Base-by-base conservation (phyloP, 305 asterid genomes). In the Andrographis paniculata region DNA sequence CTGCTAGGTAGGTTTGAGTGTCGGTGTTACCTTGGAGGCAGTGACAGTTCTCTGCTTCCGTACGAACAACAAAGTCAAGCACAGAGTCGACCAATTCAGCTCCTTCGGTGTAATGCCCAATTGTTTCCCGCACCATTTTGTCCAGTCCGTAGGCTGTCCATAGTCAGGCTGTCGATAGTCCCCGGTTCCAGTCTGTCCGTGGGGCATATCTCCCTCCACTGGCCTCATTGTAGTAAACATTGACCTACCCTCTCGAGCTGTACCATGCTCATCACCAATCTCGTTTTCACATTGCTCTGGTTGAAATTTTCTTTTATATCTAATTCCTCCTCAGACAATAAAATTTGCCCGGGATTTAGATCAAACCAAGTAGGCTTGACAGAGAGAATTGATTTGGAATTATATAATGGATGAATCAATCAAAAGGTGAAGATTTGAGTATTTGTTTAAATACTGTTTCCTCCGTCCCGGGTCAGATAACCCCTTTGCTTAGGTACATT, bases 241-340 rank as follows among this genome's bases (percentile, higher is more conserved):
- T 75, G 6, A n/a, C n/a, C n/a, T n/a, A 73, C 69, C 46, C 84
- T 63, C 64, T 79, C 88, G 11, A 76, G 70, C 60, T 79, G 79
- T 80, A 0, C 87, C 93, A 55, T 80, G 93, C 38, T 80, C 93
- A 45, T 22, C 81, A 10, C 87, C 93, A 27, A 81, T 81, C 48
- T 81, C 87, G 64, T 81, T 81, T 13, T 87, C 93, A 50, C 93
- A 81, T 55, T 77, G 93, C n/a, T 87, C 87, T 17, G 76, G 87
- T 62, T 81, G 93, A 45, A 81, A 77, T 75, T 64, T 45, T 60
- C 14, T 62, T 77, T 53, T 67, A 76, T 4, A 27, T 4, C 31
- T 4, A 4, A 27, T n/a, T n/a, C n/a, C n/a, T n/a, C n/a, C n/a
- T n/a, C n/a, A n/a, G n/a, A n/a, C n/a, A n/a, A n/a, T n/a, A n/a